phyloP scores from a whole-genome alignment of 768 basidiomycete species.

The Tulasnella sp. region DNA sequence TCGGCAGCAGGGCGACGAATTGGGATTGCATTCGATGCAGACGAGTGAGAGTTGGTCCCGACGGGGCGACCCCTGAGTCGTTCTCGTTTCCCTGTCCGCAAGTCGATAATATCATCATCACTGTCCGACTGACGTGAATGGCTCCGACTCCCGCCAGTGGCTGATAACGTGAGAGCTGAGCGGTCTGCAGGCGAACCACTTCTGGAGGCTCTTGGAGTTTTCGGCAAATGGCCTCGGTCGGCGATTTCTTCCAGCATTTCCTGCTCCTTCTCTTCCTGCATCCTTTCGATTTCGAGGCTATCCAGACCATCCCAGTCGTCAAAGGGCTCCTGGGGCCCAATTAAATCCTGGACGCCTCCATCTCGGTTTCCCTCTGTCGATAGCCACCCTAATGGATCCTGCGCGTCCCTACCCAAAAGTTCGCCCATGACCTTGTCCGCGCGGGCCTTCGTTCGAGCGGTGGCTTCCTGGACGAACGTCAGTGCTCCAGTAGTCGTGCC shows the following conservation, averaged over 20 bases:
- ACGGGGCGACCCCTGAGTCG: neutral
- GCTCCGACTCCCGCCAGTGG: neutral
- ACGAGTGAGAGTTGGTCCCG: neutral
- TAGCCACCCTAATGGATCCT: slow-evolving; percentile 24
- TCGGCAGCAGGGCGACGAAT: neutral
- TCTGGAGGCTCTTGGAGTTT: slow-evolving; percentile 18
- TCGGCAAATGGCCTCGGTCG: neutral
- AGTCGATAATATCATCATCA: slow-evolving; percentile 20
- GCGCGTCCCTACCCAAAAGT: neutral
- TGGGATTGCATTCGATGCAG: neutral
- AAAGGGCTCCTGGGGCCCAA: neutral
- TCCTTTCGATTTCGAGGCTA: neutral
- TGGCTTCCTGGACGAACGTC: neutral
- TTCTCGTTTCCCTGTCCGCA: slow-evolving; percentile 11
- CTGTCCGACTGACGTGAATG: neutral
- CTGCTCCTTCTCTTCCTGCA: neutral
- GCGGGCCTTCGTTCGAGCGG: slow-evolving; percentile 1
- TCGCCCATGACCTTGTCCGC: slow-evolving; percentile 16
- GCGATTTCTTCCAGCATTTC: slow-evolving; percentile 14
- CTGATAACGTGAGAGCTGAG: neutral
- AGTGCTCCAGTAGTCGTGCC: neutral
- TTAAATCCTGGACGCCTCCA: neutral
- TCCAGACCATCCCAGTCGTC: slow-evolving; percentile 22
- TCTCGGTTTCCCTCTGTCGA: neutral
- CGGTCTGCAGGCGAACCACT: neutral